Evolutionary conservation across 2,329 filamentous ascomycete genomes (phyloP), one percentile per base, ranked within the genome.

Genomic region (Nemania sp.): DNA sequence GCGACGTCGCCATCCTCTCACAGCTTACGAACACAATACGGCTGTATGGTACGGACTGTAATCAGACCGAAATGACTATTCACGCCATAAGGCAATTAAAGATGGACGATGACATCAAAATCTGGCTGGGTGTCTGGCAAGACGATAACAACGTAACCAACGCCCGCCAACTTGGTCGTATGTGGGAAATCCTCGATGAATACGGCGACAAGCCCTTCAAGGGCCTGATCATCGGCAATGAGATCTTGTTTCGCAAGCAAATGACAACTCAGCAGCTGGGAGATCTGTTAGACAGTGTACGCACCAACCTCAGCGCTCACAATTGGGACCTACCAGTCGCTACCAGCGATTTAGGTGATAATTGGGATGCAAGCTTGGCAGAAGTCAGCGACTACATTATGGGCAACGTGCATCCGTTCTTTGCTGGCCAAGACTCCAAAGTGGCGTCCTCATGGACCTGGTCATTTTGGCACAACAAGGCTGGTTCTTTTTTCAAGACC

Each of bases 351-450:
- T 79, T 97, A 0, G 93, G 93, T 22, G 87, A 94, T 65, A 88
- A 93, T 65, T 97, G 93, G 93, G 87, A 84, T 2, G 66, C 79
- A 0, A 76, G 79, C 2, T 81, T 97, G 15, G 89, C 88, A 0
- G 64, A 74, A 3, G 79, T 84, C 46, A 89, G 90, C 36, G 92
- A 97, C 71, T 86, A 90, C 65, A 86, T 97, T 72, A 97, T 97
- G 92, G 88, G 90, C 63, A 97, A 97, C 68, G 90, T 97, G 49
- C 94, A 97, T 69, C 93, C 94, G 0, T 97, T 97, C 79, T 97
- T 97, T 68, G 89, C 86, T 0, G 93, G 93, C 41, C 84, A 90
- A 11, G 76, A 80, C 0, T 86, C 85, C 2, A 75, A 82, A 2
- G 70, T 80, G 1, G 90, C 91, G 0, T 86, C 91, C 0, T 74